A percentile compares a stretch with the other conserved stretches of the same genome.
Evolutionary conservation across 1,284 basidiomycete genomes (phyloP).

Genomic region (Tylopilus orsonianus): DNA sequence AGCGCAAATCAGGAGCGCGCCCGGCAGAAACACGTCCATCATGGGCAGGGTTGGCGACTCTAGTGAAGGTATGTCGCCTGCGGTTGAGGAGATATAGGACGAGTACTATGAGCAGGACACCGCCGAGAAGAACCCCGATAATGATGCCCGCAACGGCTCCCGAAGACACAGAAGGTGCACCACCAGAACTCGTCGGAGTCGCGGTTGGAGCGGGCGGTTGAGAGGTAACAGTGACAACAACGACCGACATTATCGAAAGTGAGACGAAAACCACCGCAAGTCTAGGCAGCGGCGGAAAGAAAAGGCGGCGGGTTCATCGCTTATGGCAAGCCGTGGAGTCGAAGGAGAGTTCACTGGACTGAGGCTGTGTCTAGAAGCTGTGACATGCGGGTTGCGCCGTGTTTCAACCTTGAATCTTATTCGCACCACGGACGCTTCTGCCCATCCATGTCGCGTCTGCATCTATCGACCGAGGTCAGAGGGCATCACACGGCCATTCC

Average conservation of each 20-base stretch:
- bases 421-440: constrained; percentile 15
- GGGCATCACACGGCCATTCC: not conserved
- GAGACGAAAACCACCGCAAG: not conserved
- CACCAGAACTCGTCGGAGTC: not conserved
- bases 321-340: not conserved
- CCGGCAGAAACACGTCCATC: not conserved
- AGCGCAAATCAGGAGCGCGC: not conserved
- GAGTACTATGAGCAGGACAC: constrained; percentile 15
- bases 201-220: not conserved
- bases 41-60: constrained; percentile 18
- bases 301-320: not conserved
- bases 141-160: constrained; percentile 23
- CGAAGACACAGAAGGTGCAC: constrained; percentile 9
- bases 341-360: not conserved
- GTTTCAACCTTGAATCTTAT: not conserved
- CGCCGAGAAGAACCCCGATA: constrained; percentile 21
- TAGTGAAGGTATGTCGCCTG: constrained; percentile 16
- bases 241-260: constrained; percentile 14
- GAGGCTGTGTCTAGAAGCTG: constrained; percentile 18
- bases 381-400: constrained; percentile 6
- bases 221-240: constrained; percentile 9
- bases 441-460: constrained; percentile 1
- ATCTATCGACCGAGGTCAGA: not conserved
- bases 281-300: not conserved
- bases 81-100: constrained; percentile 19